These are phyloP conservation scores for Lactarius indigo DNA, from an alignment of 768 basidiomycete species.

Conservation along the genomic window DNA sequence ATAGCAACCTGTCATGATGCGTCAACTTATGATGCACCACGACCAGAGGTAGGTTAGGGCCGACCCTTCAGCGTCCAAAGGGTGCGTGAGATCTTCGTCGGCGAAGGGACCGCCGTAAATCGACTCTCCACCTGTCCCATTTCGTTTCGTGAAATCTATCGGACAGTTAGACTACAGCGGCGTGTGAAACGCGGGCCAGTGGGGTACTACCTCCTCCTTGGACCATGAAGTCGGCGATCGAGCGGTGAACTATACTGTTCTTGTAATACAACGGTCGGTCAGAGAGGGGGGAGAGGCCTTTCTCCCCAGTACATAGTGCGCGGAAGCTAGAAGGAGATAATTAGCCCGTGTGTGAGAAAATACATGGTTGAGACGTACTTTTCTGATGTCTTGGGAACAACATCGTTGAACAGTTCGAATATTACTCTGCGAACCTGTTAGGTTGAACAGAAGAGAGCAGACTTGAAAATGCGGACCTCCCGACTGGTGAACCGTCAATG, in stretches of 20 bases:
- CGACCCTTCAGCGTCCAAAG: conserved; percentile 62
- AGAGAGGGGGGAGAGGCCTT: conserved; percentile 60
- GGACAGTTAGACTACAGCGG: background rate
- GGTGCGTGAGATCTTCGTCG: conserved; percentile 69
- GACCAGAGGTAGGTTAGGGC: background rate
- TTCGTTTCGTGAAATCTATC: conserved; percentile 75
- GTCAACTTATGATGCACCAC: background rate
- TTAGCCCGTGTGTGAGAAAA: conserved; percentile 8
- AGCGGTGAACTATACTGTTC: conserved; percentile 70
- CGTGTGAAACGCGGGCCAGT: background rate
- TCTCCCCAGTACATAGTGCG: conserved; percentile 82
- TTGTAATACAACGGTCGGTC: conserved; percentile 82
- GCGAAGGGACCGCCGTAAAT: conserved; percentile 73
- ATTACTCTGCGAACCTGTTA: conserved; percentile 46
- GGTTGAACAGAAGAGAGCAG: conserved; percentile 20
- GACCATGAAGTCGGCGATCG: conserved; percentile 77
- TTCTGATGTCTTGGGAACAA: conserved; percentile 71
- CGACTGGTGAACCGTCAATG: conserved; percentile 45
- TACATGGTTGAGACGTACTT: conserved; percentile 49
- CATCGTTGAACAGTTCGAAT: conserved; percentile 73
- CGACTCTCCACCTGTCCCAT: conserved; percentile 77
- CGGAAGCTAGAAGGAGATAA: conserved; percentile 59
- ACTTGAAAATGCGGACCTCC: conserved; percentile 43
- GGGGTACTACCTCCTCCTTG: conserved; percentile 64
- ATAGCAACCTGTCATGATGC: conserved; percentile 50